Conservation (phyloP, 169 alveolate species). For the Plasmodium billcollinsi region DNA sequence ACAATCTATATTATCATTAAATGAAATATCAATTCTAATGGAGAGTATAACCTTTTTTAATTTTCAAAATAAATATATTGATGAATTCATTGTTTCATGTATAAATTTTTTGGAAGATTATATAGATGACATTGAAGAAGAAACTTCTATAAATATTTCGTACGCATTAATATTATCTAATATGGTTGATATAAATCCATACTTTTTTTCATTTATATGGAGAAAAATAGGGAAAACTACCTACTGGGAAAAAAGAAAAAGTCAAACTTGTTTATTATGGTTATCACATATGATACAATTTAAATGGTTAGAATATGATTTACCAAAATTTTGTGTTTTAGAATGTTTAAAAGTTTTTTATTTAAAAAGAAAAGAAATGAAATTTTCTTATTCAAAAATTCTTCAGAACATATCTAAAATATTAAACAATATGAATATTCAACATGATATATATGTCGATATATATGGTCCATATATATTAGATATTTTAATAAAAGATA, state of each 20-base stretch:
- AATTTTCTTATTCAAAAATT: slow-evolving; percentile 49
- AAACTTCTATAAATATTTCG: slow-evolving; percentile 80
- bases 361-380: slow-evolving; percentile 75
- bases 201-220: slow-evolving; percentile 83
- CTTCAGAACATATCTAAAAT: slow-evolving; percentile 27
- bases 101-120: slow-evolving; percentile 81
- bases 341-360: slow-evolving; percentile 75
- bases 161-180: slow-evolving; percentile 79
- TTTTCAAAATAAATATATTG: slow-evolving; percentile 39
- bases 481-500: slow-evolving; percentile 52
- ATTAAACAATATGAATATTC: slow-evolving; percentile 26
- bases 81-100: slow-evolving; percentile 48
- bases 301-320: slow-evolving; percentile 78
- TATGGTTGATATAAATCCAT: slow-evolving; percentile 77
- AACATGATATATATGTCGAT: slow-evolving; percentile 51
- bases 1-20: slow-evolving; percentile 56
- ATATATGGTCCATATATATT: slow-evolving; percentile 63
- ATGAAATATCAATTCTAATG: slow-evolving; percentile 75
- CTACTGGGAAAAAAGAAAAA: slow-evolving; percentile 82
- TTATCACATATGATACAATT: slow-evolving; percentile 81
- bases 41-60: slow-evolving; percentile 75
- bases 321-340: slow-evolving; percentile 81
- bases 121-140: slow-evolving; percentile 81
- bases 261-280: slow-evolving; percentile 83
- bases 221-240: slow-evolving; percentile 84